Evolutionary conservation across 2,329 filamentous ascomycete species (phyloP).

Genomic region (Aspergillus uvarum): DNA sequence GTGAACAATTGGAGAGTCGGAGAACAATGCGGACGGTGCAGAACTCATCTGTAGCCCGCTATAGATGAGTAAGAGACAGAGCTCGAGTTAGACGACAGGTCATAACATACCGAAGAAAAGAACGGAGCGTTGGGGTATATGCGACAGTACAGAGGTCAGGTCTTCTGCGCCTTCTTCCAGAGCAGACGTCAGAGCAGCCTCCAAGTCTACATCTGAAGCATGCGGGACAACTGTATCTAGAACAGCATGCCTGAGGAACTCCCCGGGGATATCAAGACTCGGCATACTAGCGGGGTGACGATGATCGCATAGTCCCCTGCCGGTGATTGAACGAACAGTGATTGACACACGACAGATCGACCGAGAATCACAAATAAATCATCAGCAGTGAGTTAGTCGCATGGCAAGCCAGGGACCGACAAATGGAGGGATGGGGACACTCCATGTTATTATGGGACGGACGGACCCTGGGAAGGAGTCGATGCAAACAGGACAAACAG

Average conservation of each 20-base stretch:
- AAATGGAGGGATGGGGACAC: slow-evolving; percentile 9
- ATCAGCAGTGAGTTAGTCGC: background rate
- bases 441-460: slow-evolving; percentile 1
- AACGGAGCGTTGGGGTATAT: slow-evolving; percentile 51
- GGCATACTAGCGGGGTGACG: slow-evolving; percentile 30
- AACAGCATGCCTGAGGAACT: slow-evolving; percentile 44
- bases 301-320: slow-evolving; percentile 26
- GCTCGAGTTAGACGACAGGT: slow-evolving; percentile 10
- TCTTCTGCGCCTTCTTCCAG: slow-evolving; percentile 47
- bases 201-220: slow-evolving; percentile 40
- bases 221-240: slow-evolving; percentile 48
- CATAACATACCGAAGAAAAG: slow-evolving; percentile 51
- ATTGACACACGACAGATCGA: background rate
- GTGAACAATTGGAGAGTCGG: slow-evolving; percentile 51
- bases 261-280: slow-evolving; percentile 37
- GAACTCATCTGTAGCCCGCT: slow-evolving; percentile 54
- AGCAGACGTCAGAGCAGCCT: slow-evolving; percentile 44
- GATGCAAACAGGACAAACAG: slow-evolving; percentile 33
- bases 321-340: background rate
- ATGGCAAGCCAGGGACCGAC: slow-evolving; percentile 7
- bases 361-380: background rate
- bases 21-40: slow-evolving; percentile 53
- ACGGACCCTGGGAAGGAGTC: slow-evolving; percentile 7
- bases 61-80: slow-evolving; percentile 50
- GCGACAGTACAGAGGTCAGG: slow-evolving; percentile 46